These are phyloP conservation scores for Lactarius vividus DNA, from an alignment of 768 basidiomycete species.

Conservation along the genomic window DNA sequence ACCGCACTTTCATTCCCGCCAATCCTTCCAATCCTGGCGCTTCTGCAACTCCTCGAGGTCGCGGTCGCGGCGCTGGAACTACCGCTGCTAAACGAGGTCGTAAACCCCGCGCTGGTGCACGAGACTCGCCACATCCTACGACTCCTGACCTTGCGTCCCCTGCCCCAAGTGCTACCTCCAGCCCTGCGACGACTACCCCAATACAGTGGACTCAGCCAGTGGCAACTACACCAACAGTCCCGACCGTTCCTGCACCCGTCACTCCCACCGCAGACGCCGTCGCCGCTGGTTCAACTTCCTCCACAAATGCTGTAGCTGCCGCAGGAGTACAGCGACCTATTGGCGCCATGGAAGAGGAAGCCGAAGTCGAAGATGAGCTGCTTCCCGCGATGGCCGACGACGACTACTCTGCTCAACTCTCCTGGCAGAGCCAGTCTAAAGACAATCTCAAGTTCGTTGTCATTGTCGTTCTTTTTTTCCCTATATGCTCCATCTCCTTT, in stretches of 20 bases:
- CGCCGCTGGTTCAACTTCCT: not conserved
- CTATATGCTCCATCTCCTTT: not conserved
- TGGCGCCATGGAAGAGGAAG: constrained; percentile 39
- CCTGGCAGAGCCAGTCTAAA: constrained; percentile 85
- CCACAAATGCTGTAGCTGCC: not conserved
- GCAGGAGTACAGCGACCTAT: constrained; percentile 21
- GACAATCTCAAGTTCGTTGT: constrained; percentile 72
- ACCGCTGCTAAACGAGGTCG: constrained; percentile 24
- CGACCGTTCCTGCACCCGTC: not conserved
- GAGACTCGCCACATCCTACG: constrained; percentile 16
- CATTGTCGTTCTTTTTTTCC: constrained; percentile 20
- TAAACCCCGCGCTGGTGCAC: constrained; percentile 19
- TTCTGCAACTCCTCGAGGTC: constrained; percentile 9
- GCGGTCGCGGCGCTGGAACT: not conserved
- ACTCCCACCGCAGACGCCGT: constrained; percentile 4
- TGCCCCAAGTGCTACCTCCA: constrained; percentile 10
- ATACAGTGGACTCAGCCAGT: constrained; percentile 21
- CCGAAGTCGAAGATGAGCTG: constrained; percentile 74
- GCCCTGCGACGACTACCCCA: constrained; percentile 6
- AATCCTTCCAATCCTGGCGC: constrained; percentile 16
- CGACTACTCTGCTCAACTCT: constrained; percentile 79
- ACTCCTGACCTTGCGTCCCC: constrained; percentile 8
- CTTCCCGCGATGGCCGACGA: constrained; percentile 86
- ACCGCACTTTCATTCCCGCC: constrained; percentile 24
- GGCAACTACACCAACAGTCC: not conserved